These are phyloP conservation scores for Pichia sp. DNA, from an alignment of 1,139 yeast genomes.

Conservation along the genomic window DNA sequence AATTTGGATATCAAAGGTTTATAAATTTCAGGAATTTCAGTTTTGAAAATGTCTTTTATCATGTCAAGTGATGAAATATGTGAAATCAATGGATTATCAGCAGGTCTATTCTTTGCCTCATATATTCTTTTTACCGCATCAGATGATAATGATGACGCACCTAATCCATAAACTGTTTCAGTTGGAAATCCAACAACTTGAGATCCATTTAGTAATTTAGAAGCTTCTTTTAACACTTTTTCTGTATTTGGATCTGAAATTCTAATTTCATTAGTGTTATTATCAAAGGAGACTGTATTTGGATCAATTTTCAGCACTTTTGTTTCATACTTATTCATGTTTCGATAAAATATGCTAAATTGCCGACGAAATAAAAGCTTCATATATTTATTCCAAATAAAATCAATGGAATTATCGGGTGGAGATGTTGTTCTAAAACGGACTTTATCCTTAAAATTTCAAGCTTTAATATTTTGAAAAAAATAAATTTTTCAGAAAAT, in stretches of 20 bases:
- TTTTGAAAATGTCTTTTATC: slow-evolving; percentile 44
- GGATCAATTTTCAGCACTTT: slow-evolving; percentile 42
- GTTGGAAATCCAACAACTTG: slow-evolving; percentile 89
- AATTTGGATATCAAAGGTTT: slow-evolving; percentile 52
- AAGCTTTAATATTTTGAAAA: too few relatives aligned
- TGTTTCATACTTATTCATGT: slow-evolving; percentile 26
- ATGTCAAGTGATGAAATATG: slow-evolving; percentile 79
- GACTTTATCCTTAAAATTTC: too few relatives aligned
- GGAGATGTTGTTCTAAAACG: background rate
- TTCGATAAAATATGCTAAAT: background rate
- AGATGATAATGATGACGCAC: slow-evolving; percentile 76
- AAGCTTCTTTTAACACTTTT: slow-evolving; percentile 49
- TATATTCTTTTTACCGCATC: slow-evolving; percentile 72
- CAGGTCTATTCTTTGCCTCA: slow-evolving; percentile 84
- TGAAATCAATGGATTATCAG: slow-evolving; percentile 89
- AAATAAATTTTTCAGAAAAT: background rate
- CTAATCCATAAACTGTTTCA: slow-evolving; percentile 94
- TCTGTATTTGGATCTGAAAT: slow-evolving; percentile 49
- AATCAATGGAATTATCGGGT: background rate
- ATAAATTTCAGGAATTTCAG: slow-evolving; percentile 61
- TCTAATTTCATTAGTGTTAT: slow-evolving; percentile 21
- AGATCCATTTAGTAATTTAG: slow-evolving; percentile 44
- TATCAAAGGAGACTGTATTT: slow-evolving; percentile 34
- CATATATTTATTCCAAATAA: background rate
- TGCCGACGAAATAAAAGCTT: background rate